Evolutionary conservation across 371 early-diverging fungal species (phyloP), one percentile per base, ranked within the genome.

Genomic region (Mucor circinelloides): DNA sequence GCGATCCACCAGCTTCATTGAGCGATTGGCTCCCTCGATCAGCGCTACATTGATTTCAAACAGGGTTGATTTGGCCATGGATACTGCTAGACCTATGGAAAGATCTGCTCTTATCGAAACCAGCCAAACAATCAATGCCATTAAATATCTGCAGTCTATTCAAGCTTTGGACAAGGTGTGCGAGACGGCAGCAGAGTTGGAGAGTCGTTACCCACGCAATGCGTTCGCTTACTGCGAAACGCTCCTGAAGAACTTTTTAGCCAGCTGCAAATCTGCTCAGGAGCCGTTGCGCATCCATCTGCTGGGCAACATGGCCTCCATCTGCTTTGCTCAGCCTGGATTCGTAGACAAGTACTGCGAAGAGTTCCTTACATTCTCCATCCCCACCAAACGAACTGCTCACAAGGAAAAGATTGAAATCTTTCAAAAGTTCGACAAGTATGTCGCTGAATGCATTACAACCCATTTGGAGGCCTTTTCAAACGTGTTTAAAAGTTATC

Each of bases 161-260:
- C 54, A 58, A 6, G 36, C 76, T 9, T 40, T 79, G n/a, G 73
- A 73, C n/a, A 21, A 34, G 0, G 55, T 78, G 1, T 76, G 78
- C 61, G 59, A 69, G 38, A 21, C 50, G 12, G 28, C 32, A 0
- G 3, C 32, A 25, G 38, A 57, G 21, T 10, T 67, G n/a, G 19
- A 71, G 10, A 25, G 48, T 3, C 56, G 59, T 13, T 60, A 57
- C 12, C 69, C 72, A 10, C 36, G 60, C 13, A 52, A 67, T 40
- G 68, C 68, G 1, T 23, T 56, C 13, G 55, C 32, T 2, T 79
- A 68, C 23, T 74, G 72, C 28, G 15, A 25, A 13, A 48, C 71
- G 19, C 70, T 92, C 8, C 83, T 90, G 63, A 79, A 82, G 50
- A 71, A 80, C 32, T 85, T 89, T 66, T 70, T 76, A 0, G 65